Percentiles rank a stretch among this genome's conserved stretches.
Conservation (phyloP, 2,329 filamentous ascomycete species). For the Myriangium duriaei region DNA sequence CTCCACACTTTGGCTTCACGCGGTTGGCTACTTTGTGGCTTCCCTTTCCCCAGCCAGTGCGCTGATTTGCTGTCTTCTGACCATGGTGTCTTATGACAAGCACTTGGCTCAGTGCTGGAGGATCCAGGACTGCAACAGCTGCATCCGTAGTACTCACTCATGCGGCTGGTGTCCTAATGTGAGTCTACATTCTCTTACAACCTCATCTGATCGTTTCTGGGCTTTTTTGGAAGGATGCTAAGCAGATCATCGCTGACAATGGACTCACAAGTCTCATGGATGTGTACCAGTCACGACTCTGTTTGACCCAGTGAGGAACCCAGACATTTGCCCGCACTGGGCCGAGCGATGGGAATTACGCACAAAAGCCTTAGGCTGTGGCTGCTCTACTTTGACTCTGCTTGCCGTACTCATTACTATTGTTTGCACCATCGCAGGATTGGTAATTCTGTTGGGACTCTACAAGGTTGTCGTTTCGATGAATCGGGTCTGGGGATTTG, state of each 20-base stretch:
- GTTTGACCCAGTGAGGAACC: conserved; percentile 26
- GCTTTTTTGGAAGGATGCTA: background rate
- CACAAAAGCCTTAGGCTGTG: conserved; percentile 32
- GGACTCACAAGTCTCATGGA: conserved; percentile 23
- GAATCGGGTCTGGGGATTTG: conserved; percentile 18
- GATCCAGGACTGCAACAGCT: conserved; percentile 21
- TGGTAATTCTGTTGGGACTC: conserved; percentile 25
- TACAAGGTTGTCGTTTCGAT: conserved; percentile 12
- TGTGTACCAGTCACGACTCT: conserved; percentile 32
- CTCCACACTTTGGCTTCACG: too few relatives aligned
- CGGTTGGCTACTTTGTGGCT: too few relatives aligned
- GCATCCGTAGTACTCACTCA: conserved; percentile 17
- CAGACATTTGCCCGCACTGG: conserved; percentile 22
- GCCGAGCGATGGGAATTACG: conserved; percentile 35
- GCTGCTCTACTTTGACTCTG: conserved; percentile 34
- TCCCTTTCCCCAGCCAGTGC: too few relatives aligned
- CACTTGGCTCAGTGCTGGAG: conserved; percentile 20
- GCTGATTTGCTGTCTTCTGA: too few relatives aligned
- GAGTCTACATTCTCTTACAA: conserved; percentile 13
- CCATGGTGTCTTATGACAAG: too few relatives aligned
- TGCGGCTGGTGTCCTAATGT: conserved; percentile 36
- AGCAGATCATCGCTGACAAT: conserved; percentile 9
- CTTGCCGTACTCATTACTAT: conserved; percentile 32
- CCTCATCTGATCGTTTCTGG: background rate
- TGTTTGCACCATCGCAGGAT: conserved; percentile 28